A percentile compares a stretch with the other conserved stretches of the same genome.
These are phyloP conservation scores for Pseudogymnoascus sp. DNA, from an alignment of 2,329 filamentous ascomycete species.

Conservation along the genomic window DNA sequence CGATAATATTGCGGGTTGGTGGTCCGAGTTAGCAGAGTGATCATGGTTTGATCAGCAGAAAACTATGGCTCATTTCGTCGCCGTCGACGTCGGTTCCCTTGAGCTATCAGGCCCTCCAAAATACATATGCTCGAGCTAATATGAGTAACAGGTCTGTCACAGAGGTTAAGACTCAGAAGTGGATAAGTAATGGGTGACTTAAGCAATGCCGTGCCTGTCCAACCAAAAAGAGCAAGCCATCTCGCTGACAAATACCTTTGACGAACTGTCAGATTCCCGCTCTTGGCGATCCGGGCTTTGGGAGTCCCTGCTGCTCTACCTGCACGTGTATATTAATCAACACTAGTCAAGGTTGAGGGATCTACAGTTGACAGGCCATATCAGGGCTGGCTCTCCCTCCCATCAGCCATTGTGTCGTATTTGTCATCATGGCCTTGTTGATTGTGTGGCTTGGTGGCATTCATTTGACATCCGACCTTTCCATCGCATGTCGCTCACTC, in stretches of 20 bases:
- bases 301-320: background rate
- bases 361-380: background rate
- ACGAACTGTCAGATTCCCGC: background rate
- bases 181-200: background rate
- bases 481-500: background rate
- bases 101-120: background rate
- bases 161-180: background rate
- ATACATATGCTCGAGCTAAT: background rate
- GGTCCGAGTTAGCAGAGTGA: background rate
- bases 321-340: background rate
- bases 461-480: background rate
- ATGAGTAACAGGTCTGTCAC: conserved; percentile 3
- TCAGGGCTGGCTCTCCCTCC: background rate
- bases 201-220: background rate
- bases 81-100: background rate
- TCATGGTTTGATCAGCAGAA: background rate
- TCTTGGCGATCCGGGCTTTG: background rate
- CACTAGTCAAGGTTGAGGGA: background rate
- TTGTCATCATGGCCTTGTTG: conserved; percentile 3
- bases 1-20: background rate
- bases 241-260: background rate
- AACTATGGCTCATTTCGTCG: background rate
- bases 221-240: background rate
- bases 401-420: background rate
- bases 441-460: background rate